These are phyloP conservation scores for Saccharomyces hybrid DNA, from an alignment of 1,139 yeast species.

Conservation along the genomic window DNA sequence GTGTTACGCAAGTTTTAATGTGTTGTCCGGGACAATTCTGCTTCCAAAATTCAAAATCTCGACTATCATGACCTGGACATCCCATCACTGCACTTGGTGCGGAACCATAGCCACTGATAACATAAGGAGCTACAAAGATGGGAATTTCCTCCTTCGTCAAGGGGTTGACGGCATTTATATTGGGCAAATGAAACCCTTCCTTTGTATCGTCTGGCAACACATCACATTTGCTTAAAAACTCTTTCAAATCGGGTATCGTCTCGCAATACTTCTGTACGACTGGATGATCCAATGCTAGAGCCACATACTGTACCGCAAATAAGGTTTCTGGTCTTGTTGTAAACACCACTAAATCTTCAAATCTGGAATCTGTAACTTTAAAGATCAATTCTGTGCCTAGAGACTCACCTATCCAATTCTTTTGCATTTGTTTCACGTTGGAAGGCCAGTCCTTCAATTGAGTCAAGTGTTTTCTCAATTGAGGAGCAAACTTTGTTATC, in stretches of 20 bases:
- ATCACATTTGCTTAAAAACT: constrained; percentile 40
- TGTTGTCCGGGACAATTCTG: constrained; percentile 43
- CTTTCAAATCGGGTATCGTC: constrained; percentile 36
- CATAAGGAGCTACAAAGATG: constrained; percentile 85
- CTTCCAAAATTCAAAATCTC: constrained; percentile 78
- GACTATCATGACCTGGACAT: constrained; percentile 84
- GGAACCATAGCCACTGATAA: constrained; percentile 69
- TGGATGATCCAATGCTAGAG: constrained; percentile 67
- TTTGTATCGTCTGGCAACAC: constrained; percentile 46
- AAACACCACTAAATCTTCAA: constrained; percentile 44
- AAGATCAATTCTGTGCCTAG: constrained; percentile 67
- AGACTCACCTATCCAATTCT: constrained; percentile 88
- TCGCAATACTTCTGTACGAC: constrained; percentile 38
- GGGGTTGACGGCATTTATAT: constrained; percentile 53
- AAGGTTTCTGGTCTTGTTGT: constrained; percentile 90
- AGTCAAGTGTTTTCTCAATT: constrained; percentile 54
- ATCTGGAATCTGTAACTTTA: constrained; percentile 16
- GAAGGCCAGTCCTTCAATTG: constrained; percentile 71
- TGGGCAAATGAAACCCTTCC: constrained; percentile 50
- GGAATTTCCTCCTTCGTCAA: constrained; percentile 49
- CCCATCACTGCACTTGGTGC: constrained; percentile 90
- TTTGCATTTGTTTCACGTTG: constrained; percentile 84
- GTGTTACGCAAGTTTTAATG: constrained; percentile 18
- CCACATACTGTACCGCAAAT: constrained; percentile 73
- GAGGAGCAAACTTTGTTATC: constrained; percentile 72